Conservation (phyloP, 768 basidiomycete species). For the Rubroboletus satanas region DNA sequence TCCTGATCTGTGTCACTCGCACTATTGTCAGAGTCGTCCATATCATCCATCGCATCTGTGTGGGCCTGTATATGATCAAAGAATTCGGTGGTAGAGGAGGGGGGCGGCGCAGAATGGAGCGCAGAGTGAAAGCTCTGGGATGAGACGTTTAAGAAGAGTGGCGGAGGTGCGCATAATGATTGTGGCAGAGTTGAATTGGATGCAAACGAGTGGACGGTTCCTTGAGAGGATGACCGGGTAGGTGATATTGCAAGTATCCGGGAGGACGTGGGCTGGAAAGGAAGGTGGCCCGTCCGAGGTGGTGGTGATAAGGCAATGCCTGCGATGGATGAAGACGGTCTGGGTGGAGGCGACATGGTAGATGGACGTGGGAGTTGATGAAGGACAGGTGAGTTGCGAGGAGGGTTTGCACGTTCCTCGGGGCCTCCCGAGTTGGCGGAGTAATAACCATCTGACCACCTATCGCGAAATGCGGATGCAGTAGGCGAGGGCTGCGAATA, state of each 20-base stretch:
- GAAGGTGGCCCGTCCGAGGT: constrained; percentile 23
- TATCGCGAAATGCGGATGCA: constrained; percentile 76
- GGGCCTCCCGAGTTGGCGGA: constrained; percentile 24
- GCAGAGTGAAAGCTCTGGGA: constrained; percentile 39
- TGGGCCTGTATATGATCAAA: constrained; percentile 72
- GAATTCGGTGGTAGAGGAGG: constrained; percentile 65
- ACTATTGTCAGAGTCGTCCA: constrained; percentile 55
- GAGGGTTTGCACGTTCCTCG: constrained; percentile 9
- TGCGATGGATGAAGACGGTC: constrained; percentile 58
- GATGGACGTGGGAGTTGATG: constrained; percentile 21
- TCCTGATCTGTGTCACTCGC: constrained; percentile 39
- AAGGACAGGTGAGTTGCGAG: constrained; percentile 22
- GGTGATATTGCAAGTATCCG: constrained; percentile 16
- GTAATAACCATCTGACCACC: constrained; percentile 34
- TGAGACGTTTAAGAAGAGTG: constrained; percentile 46
- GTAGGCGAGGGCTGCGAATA: constrained; percentile 73
- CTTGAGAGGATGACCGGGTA: constrained; percentile 27
- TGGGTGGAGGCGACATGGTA: constrained; percentile 53
- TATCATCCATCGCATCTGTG: constrained; percentile 69
- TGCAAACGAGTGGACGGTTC: constrained; percentile 30
- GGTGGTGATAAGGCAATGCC: constrained; percentile 58
- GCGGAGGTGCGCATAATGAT: constrained; percentile 12
- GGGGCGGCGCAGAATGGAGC: constrained; percentile 59
- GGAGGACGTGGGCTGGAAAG: constrained; percentile 18
- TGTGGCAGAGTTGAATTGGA: constrained; percentile 26